These are phyloP conservation scores for Pythium insidiosum DNA, from an alignment of 352 stramenopile genomes.

Conservation along the genomic window DNA sequence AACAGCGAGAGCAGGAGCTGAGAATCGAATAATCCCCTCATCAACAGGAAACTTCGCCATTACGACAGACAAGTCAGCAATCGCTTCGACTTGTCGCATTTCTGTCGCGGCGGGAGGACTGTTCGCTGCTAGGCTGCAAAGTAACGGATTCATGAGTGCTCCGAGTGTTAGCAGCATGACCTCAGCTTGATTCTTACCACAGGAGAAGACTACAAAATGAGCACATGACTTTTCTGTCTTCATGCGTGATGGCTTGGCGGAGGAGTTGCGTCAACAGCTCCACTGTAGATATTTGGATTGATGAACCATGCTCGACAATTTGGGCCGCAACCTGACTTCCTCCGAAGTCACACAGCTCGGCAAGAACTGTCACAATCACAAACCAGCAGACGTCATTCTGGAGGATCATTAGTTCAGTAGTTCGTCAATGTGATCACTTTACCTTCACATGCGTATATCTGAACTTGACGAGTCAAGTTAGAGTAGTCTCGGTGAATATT, in stretches of 20 bases:
- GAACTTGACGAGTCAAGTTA: slow-evolving; percentile 65
- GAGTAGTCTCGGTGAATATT: slow-evolving; percentile 55
- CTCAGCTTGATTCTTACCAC: slow-evolving; percentile 32
- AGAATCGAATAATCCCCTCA: slow-evolving; percentile 69
- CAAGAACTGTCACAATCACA: too few relatives aligned
- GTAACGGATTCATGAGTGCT: too few relatives aligned
- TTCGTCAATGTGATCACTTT: too few relatives aligned
- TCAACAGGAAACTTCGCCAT: slow-evolving; percentile 70
- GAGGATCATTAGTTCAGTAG: too few relatives aligned
- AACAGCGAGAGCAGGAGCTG: slow-evolving; percentile 34
- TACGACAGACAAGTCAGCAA: slow-evolving; percentile 56
- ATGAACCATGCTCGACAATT: slow-evolving; percentile 20
- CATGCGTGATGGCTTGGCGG: slow-evolving; percentile 39
- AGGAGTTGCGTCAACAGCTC: slow-evolving; percentile 37
- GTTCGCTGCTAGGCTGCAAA: slow-evolving; percentile 43
- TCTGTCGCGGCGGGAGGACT: slow-evolving; percentile 27
- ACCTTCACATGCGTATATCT: slow-evolving; percentile 78
- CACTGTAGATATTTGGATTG: slow-evolving; percentile 20
- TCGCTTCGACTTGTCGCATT: slow-evolving; percentile 38
- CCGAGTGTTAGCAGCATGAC: background rate
- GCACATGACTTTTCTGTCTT: slow-evolving; percentile 74
- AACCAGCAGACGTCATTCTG: too few relatives aligned
- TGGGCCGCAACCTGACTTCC: slow-evolving; percentile 22
- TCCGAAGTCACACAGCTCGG: slow-evolving; percentile 52
- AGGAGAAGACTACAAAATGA: slow-evolving; percentile 52